These are phyloP conservation scores for Trichoderma hamatum DNA, from an alignment of 2,329 filamentous ascomycete genomes.

Conservation along the genomic window DNA sequence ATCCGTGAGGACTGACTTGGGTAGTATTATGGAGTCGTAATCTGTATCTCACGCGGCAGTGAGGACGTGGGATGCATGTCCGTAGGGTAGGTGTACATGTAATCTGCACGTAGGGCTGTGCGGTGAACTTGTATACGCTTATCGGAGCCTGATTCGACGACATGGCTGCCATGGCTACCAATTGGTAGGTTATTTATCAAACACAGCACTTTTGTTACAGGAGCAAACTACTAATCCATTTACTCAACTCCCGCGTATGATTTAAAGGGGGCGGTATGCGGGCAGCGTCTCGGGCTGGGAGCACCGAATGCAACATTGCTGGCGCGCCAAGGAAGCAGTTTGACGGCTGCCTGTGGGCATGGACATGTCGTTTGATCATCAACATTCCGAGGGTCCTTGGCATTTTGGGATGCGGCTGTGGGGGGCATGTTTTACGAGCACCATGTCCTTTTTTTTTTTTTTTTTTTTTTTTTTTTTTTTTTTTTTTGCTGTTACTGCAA, in stretches of 20 bases:
- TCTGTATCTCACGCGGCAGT: too few species aligned
- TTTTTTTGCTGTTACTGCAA: not conserved
- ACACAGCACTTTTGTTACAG: not conserved
- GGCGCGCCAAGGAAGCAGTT: not conserved
- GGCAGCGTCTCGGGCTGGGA: not conserved
- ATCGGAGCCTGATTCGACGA: not conserved
- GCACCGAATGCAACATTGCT: constrained; percentile 11
- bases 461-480: not conserved
- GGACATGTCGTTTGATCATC: not conserved
- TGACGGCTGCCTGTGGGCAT: not conserved
- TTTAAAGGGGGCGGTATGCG: not conserved
- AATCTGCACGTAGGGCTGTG: not conserved
- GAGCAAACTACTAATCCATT: not conserved
- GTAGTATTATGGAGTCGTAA: too few species aligned
- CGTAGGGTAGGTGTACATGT: not conserved
- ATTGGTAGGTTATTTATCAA: not conserved
- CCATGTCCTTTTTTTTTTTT: not conserved
- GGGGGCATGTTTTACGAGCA: not conserved
- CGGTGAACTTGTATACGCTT: not conserved
- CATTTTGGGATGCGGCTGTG: not conserved
- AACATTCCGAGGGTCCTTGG: constrained; percentile 16
- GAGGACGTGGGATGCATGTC: not conserved
- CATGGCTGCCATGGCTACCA: not conserved
- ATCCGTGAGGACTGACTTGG: not conserved
- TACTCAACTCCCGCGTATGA: not conserved